phyloP scores from a whole-genome alignment of 768 basidiomycete genomes.

The Dendrothele bispora region DNA sequence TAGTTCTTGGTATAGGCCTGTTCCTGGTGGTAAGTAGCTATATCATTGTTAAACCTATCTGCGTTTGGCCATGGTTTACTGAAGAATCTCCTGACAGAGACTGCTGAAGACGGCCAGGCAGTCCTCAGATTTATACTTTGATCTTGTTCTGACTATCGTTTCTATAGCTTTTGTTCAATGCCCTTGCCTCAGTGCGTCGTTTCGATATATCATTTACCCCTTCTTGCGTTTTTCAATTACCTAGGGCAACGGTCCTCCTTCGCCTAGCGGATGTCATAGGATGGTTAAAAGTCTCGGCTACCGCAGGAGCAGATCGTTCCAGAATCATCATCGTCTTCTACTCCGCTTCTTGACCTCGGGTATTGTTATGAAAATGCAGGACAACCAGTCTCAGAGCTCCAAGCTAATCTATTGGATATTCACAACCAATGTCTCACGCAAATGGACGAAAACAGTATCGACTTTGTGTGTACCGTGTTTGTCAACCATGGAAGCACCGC shows the following conservation, averaged over 20 bases:
- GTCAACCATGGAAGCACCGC: too few relatives aligned
- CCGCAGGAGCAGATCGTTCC: slow-evolving; percentile 46
- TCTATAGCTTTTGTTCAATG: slow-evolving; percentile 18
- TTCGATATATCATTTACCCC: slow-evolving; percentile 26
- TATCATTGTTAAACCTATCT: too few relatives aligned
- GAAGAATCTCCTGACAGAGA: too few relatives aligned
- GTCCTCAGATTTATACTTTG: slow-evolving; percentile 9
- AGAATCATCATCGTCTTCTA: slow-evolving; percentile 18
- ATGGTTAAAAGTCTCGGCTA: slow-evolving; percentile 41
- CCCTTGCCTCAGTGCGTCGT: slow-evolving; percentile 38
- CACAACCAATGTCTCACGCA: slow-evolving; percentile 7
- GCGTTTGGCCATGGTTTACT: too few relatives aligned
- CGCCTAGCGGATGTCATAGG: slow-evolving; percentile 50
- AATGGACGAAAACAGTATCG: slow-evolving; percentile 5
- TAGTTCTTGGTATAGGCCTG: slow-evolving; percentile 19
- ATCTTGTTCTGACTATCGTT: slow-evolving; percentile 9
- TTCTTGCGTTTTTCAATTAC: not conserved
- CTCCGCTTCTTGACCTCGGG: slow-evolving; percentile 58
- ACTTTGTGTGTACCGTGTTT: slow-evolving; percentile 5
- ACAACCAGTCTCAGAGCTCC: too few relatives aligned
- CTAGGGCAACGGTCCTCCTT: slow-evolving; percentile 48
- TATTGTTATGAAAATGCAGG: slow-evolving; percentile 57
- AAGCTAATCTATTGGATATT: slow-evolving; percentile 7
- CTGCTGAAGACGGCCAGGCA: slow-evolving; percentile 53
- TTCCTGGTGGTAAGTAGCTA: slow-evolving; percentile 18